Percentiles rank a stretch among this genome's conserved stretches.
These are phyloP conservation scores for Xylariaceae sp. DNA, from an alignment of 2,329 filamentous ascomycete species.

Conservation along the genomic window DNA sequence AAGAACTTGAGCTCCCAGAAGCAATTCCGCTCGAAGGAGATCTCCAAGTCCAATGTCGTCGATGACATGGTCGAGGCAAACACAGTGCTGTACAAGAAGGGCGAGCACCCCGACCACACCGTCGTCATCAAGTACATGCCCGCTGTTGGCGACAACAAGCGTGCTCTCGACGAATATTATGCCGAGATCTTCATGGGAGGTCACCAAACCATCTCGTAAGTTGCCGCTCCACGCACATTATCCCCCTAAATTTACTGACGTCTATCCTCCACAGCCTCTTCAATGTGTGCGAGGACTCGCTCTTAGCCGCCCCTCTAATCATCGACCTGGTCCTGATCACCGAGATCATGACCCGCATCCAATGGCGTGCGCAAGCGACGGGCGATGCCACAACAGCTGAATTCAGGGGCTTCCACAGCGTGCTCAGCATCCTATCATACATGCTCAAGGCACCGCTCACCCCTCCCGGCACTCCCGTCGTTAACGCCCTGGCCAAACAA, in stretches of 20 bases:
- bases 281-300: constrained; percentile 98
- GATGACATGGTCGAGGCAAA: constrained; percentile 99
- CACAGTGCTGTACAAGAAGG: constrained; percentile 80
- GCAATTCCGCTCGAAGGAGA: constrained; percentile 99
- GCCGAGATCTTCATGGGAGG: constrained; percentile 99
- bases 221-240: not conserved
- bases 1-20: constrained; percentile 97
- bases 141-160: constrained; percentile 97
- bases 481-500: constrained; percentile 96
- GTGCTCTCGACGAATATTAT: constrained; percentile 97
- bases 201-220: constrained; percentile 89
- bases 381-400: constrained; percentile 53
- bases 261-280: constrained; percentile 63
- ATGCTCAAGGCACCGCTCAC: constrained; percentile 97
- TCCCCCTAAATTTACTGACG: not conserved
- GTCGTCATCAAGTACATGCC: constrained; percentile 99
- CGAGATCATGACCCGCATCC: constrained; percentile 98
- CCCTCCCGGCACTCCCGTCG: constrained; percentile 88
- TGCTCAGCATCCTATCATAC: constrained; percentile 95
- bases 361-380: constrained; percentile 70
- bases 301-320: constrained; percentile 92
- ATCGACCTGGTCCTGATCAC: constrained; percentile 91
- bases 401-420: constrained; percentile 93
- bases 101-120: constrained; percentile 95
- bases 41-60: constrained; percentile 98